Base-by-base conservation (phyloP, 192 early-diverging fungal genomes). In the Podila epigama region DNA sequence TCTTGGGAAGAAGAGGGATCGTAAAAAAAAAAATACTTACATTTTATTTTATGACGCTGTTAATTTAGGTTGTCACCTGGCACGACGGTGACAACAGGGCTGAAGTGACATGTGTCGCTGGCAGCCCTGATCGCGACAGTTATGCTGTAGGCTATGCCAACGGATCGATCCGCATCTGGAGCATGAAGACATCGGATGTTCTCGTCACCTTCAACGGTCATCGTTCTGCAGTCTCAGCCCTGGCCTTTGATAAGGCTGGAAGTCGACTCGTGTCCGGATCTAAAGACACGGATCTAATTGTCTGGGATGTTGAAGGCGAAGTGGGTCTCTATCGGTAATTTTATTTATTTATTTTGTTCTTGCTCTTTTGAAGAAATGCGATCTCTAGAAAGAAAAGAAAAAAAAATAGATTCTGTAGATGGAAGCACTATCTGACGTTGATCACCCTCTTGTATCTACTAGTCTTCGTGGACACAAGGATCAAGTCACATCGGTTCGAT, bases 261-360 rank as follows among this genome's bases (percentile, higher is more conserved):
- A 88, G 92, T 18, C 83, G 91, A 13, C 87, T 99, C 25, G 96
- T 91, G 0, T 98, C 96, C 5, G 97, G 96, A 20, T 92, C 95
- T 20, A 88, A 79, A 58, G 97, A 99, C 68, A 99, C 96, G 6
- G 95, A 99, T 79, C 65, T 99, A 32, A 92, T 99, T 68, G 68
- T 99, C 28, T 99, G 97, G 97, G 96, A 99, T 69, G 85, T 97
- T 7, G 89, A 97, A 29, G 91, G 91, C 28, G 97, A 98, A 70
- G 83, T 87, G 42, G 97, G 97, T 15, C 83, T 97, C 66, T 94
- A 86, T 73, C 70, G 79, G 79, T 81, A 65, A 60, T 52, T 18
- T 25, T 28, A 3, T n/a, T 36, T 2, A 20, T 36, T 32, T 31
- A 28, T n/a, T 27, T 59, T 10, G 1, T 58, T 58, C 34, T 3